phyloP scores from a whole-genome alignment of 495 filamentous ascomycete genomes.

The Trichoderma orchidacearum region DNA sequence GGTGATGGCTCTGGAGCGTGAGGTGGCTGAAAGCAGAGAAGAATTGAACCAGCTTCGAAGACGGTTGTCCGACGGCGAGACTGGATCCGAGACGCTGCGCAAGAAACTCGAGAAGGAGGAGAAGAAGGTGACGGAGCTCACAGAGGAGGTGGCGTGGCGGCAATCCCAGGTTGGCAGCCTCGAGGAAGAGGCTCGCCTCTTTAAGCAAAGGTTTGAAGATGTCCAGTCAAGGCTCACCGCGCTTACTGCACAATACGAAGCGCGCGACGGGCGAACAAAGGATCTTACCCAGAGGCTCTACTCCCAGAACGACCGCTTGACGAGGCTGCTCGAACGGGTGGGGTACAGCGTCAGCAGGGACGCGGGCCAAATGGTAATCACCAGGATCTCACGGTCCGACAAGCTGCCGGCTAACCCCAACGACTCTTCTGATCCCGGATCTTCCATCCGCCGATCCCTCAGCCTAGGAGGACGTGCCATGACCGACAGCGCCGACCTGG shows the following conservation, averaged over 20 bases:
- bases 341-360: constrained; percentile 68
- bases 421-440: constrained; percentile 48
- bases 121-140: constrained; percentile 40
- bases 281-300: constrained; percentile 74
- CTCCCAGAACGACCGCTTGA: constrained; percentile 60
- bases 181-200: constrained; percentile 51
- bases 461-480: constrained; percentile 25
- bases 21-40: constrained; percentile 52
- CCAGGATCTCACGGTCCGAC: constrained; percentile 57
- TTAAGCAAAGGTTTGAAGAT: constrained; percentile 40
- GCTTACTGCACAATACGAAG: constrained; percentile 38
- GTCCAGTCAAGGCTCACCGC: constrained; percentile 36
- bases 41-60: constrained; percentile 50
- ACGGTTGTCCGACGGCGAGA: constrained; percentile 65
- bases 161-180: constrained; percentile 50
- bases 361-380: constrained; percentile 60
- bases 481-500: constrained; percentile 41
- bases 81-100: constrained; percentile 60
- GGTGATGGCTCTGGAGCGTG: constrained; percentile 39
- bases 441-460: constrained; percentile 39
- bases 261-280: constrained; percentile 54
- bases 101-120: constrained; percentile 60
- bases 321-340: constrained; percentile 67
- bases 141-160: constrained; percentile 50
- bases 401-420: constrained; percentile 32